A percentile compares a stretch with the other conserved stretches of the same genome.
These are phyloP conservation scores for Exophiala sp. DNA, from an alignment of 2,329 filamentous ascomycete species.

Conservation along the genomic window DNA sequence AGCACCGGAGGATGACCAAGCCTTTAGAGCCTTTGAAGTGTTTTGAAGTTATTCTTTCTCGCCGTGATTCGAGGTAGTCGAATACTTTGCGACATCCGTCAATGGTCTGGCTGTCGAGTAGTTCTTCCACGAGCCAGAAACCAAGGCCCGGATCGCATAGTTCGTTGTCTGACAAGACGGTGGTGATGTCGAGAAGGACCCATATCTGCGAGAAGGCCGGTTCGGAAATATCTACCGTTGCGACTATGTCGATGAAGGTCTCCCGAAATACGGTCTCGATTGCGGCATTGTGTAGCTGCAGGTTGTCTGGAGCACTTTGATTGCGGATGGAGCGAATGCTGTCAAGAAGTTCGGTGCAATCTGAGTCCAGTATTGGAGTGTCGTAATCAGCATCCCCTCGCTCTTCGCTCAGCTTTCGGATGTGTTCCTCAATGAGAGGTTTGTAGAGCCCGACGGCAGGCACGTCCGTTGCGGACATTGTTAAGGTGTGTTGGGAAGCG, in stretches of 20 bases:
- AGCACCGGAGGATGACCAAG: conserved; percentile 84
- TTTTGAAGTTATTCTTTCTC: conserved; percentile 77
- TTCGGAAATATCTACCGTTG: conserved; percentile 70
- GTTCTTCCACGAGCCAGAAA: conserved; percentile 88
- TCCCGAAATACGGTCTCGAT: conserved; percentile 81
- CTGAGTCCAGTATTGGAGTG: conserved; percentile 15
- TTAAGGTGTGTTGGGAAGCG: neutral
- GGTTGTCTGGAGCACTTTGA: conserved; percentile 31
- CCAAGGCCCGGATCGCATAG: conserved; percentile 73
- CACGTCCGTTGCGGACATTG: conserved; percentile 21
- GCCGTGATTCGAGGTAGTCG: conserved; percentile 88
- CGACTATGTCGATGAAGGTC: conserved; percentile 73
- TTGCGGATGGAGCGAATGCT: conserved; percentile 13
- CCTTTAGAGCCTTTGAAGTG: conserved; percentile 74
- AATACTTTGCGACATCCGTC: conserved; percentile 87
- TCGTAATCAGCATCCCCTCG: conserved; percentile 15
- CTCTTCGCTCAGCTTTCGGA: conserved; percentile 11
- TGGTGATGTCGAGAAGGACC: conserved; percentile 91
- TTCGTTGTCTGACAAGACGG: conserved; percentile 74
- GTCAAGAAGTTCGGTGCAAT: conserved; percentile 24
- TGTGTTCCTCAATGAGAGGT: conserved; percentile 15
- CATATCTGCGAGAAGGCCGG: conserved; percentile 79
- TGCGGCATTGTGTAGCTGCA: conserved; percentile 60
- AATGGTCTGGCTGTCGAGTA: conserved; percentile 94
- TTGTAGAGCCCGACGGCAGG: conserved; percentile 23